Evolutionary conservation across 177 flowering plant species (phyloP), one percentile per base, ranked within the genome.

Genomic region (Vitis hybrid): DNA sequence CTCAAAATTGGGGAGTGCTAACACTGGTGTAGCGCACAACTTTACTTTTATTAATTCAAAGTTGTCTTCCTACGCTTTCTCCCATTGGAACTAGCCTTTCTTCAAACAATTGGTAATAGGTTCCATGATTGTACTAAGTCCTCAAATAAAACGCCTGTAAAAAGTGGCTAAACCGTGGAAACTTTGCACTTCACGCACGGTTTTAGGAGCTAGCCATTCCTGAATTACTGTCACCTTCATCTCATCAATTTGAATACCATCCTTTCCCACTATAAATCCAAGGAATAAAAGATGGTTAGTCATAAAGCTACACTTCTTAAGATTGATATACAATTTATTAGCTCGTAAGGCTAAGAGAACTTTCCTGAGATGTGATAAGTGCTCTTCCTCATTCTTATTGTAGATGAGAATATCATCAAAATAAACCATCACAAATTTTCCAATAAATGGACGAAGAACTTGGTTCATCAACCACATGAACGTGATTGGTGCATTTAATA

Each of bases 161-260:
- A 66, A 66, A 14, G 69, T 23, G 3, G 50, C 12, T n/a, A 66
- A 32, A 2, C 32, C 60, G 15, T 66, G 69, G 18, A 55, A 66
- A 32, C 69, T 66, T 3, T 50, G 60, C 2, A 56, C 51, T 6
- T 66, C 60, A 34, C 2, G 14, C 9, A 54, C 8, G 13, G 48
- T 14, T 32, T 34, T 54, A 8, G 60, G 69, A 12, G 4, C 19
- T 6, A 7, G 23, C 69, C 60, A 66, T 2, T 66, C 50, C 3
- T 39, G 3, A 26, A 66, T 26, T 5, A 17, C 51, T 10, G 5
- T 18, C 2, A 56, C 14, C 21, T 66, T 66, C 13, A 11, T 10
- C 4, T 30, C 11, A 56, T 66, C 45, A 30, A 55, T 8, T 19
- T 13, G n/a, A 15, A 66, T 23, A 4, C 60, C 69, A 7, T 55